A percentile compares a stretch with the other conserved stretches of the same genome.
Evolutionary conservation across 2,329 filamentous ascomycete genomes (phyloP).

Genomic region (Alternaria brassicicola): DNA sequence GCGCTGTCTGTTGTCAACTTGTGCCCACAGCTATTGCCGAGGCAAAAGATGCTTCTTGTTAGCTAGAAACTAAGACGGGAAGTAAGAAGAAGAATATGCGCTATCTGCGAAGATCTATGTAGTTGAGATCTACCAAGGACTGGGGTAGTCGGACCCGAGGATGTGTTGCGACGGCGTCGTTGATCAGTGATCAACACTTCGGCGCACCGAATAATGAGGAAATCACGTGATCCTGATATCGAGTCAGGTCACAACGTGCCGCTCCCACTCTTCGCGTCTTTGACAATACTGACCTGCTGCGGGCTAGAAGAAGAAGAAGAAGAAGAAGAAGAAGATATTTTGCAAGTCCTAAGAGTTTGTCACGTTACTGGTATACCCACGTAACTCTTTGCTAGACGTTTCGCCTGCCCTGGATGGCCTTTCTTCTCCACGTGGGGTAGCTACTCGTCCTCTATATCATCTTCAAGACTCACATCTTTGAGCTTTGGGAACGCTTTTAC

Average conservation of each 20-base stretch:
- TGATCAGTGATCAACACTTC: background rate
- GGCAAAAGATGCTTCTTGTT: background rate
- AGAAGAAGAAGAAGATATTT: background rate
- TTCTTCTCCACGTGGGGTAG: background rate
- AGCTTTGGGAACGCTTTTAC: background rate
- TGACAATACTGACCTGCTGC: background rate
- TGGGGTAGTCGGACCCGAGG: background rate
- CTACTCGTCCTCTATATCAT: background rate
- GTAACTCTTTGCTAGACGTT: background rate
- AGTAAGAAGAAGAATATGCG: background rate
- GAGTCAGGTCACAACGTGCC: background rate
- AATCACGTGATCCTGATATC: background rate
- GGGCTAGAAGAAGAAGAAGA: background rate
- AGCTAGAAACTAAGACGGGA: background rate
- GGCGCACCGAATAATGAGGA: background rate
- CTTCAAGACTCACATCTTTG: background rate
- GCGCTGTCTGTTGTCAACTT: background rate
- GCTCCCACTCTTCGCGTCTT: background rate
- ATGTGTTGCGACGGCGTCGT: background rate
- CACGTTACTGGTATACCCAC: background rate
- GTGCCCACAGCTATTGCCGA: background rate
- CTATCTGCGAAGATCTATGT: background rate
- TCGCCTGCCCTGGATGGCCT: background rate
- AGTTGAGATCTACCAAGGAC: background rate
- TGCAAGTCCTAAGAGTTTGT: background rate